Base-by-base conservation (phyloP, 2,329 filamentous ascomycete species). In the Botrytis elliptica region DNA sequence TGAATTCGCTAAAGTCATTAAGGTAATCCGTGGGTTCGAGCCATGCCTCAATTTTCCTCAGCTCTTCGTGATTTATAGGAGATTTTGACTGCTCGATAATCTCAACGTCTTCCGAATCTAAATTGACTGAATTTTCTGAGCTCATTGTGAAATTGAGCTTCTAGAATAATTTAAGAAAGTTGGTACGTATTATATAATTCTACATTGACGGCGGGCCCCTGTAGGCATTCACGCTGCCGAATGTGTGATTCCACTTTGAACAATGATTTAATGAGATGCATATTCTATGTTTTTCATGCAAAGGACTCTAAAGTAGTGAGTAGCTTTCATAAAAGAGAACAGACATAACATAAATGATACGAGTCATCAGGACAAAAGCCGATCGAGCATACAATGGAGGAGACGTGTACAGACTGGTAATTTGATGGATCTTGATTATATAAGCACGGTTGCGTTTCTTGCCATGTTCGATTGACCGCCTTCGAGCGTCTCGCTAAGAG, bases 11-110 rank as follows among this genome's bases (percentile, higher is more conserved):
- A 5, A 72, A 73, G 1, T 75, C 71, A 12, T 70, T 49, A 4
- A 60, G 20, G 57, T 75, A 77, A 36, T 78, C 75, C n/a, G 76
- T 78, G 4, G 75, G 77, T 52, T 75, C 18, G 8, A 79, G 74
- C 75, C 76, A 77, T 44, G n/a, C 36, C 20, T 52, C 36, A 18
- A 55, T 69, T 14, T 69, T 8, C 44, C 33, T 22, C 10, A 38
- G 57, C 9, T 60, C 4, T 9, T 25, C 57, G 33, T 20, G 20
- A 49, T 6, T 60, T 10, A 22, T 16, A 22, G 33, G 16, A 60
- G 29, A 60, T 38, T 36, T 20, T 60, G 36, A 33, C 9, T 60
- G 18, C 7, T 4, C 4, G 18, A 36, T 22, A 14, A 60, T 36
- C 20, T 38, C 33, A 36, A 60, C 33, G 3, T 14, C 29, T 5